Percentiles rank a stretch among this genome's conserved stretches.
phyloP scores from a whole-genome alignment of 2,329 filamentous ascomycete genomes.

The Fusarium globosum region DNA sequence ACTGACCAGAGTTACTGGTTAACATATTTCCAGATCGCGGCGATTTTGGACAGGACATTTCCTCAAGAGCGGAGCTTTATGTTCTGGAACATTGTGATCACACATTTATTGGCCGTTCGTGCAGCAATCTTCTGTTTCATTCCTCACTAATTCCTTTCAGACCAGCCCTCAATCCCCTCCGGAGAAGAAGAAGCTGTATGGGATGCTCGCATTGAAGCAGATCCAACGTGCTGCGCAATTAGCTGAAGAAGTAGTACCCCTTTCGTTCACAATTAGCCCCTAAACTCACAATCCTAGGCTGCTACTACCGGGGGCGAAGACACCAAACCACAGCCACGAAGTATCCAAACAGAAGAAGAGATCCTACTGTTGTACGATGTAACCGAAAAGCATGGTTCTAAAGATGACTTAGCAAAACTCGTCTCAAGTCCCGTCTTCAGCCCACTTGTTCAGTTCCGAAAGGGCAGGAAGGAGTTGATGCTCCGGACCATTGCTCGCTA shows the following conservation, averaged over 20 bases:
- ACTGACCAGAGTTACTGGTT: not conserved
- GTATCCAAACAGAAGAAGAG: slow-evolving; percentile 61
- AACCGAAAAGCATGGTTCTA: slow-evolving; percentile 56
- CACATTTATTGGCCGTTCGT: slow-evolving; percentile 64
- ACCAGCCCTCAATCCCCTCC: slow-evolving; percentile 59
- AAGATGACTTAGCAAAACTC: slow-evolving; percentile 55
- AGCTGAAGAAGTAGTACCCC: slow-evolving; percentile 56
- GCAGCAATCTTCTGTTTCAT: not conserved
- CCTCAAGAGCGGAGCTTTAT: slow-evolving; percentile 60
- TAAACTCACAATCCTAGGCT: slow-evolving; percentile 27
- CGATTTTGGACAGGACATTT: slow-evolving; percentile 63
- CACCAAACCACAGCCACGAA: slow-evolving; percentile 43
- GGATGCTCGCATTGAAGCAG: slow-evolving; percentile 62
- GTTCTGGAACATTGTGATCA: slow-evolving; percentile 67
- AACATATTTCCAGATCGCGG: slow-evolving; percentile 57
- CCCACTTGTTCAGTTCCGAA: slow-evolving; percentile 57
- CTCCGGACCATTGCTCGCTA: slow-evolving; percentile 54
- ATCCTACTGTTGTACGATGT: slow-evolving; percentile 62
- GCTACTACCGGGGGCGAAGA: slow-evolving; percentile 31
- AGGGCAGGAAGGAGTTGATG: slow-evolving; percentile 61
- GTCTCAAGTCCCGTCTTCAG: slow-evolving; percentile 54
- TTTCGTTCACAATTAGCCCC: not conserved
- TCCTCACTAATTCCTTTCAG: slow-evolving; percentile 46
- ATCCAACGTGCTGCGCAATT: slow-evolving; percentile 61
- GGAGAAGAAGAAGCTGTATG: slow-evolving; percentile 63